phyloP scores from a whole-genome alignment of 345 rosid genomes.

The Luvunga scandens region DNA sequence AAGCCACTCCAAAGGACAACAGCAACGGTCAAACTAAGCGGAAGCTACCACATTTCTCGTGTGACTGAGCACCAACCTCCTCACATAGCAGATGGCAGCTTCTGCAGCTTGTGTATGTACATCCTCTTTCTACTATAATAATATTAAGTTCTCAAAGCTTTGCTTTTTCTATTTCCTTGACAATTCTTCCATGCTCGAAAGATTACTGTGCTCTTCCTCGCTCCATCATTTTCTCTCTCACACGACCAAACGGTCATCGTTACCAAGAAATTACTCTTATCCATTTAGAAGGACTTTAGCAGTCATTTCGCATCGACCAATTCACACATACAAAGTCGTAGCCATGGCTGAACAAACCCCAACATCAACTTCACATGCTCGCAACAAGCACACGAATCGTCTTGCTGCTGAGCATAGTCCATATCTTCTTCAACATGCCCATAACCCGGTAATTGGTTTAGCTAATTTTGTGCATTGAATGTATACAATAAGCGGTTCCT shows the following conservation, averaged over 20 bases:
- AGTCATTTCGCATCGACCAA: conserved; percentile 26
- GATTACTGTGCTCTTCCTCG: conserved; percentile 25
- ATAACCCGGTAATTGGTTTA: conserved; percentile 59
- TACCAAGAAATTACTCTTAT: conserved; percentile 19
- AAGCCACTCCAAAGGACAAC: neutral
- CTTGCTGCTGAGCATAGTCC: conserved; percentile 86
- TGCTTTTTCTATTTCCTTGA: neutral
- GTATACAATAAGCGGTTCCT: neutral
- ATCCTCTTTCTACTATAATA: neutral
- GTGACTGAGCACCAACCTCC: neutral
- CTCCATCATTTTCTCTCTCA: conserved; percentile 24
- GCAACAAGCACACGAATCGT: conserved; percentile 45
- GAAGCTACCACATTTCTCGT: neutral
- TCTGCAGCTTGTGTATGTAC: neutral
- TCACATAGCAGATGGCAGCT: neutral
- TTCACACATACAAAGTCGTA: conserved; percentile 33
- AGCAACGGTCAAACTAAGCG: neutral
- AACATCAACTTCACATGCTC: conserved; percentile 38
- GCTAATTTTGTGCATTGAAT: neutral
- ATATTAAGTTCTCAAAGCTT: neutral
- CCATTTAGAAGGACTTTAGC: conserved; percentile 20
- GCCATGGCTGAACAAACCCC: conserved; percentile 43
- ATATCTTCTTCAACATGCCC: conserved; percentile 89
- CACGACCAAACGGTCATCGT: conserved; percentile 17
- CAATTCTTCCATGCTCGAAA: conserved; percentile 26